These are phyloP conservation scores for Skeletonema tropicum DNA, from an alignment of 108 stramenopile species.

Conservation along the genomic window DNA sequence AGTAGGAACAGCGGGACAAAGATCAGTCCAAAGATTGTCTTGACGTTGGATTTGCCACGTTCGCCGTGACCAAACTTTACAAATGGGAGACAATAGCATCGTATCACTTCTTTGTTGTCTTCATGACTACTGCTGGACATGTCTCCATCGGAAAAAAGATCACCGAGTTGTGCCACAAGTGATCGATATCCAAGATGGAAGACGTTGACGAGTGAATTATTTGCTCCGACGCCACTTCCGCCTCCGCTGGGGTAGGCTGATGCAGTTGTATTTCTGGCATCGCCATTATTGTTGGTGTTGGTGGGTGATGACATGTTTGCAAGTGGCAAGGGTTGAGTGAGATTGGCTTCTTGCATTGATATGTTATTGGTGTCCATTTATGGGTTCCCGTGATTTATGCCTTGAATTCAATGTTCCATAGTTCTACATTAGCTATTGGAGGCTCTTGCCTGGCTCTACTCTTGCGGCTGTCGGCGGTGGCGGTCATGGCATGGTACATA, in stretches of 20 bases:
- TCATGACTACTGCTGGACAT: neutral
- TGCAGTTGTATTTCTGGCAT: neutral
- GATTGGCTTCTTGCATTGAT: slow-evolving; percentile 7
- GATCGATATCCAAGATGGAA: neutral
- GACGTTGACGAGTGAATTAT: neutral
- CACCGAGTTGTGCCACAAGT: neutral
- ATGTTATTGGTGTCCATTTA: too few species aligned
- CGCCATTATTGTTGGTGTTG: too few species aligned
- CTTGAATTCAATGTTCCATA: too few species aligned
- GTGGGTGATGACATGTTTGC: neutral
- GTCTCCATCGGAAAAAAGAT: neutral
- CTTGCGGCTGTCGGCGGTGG: too few species aligned
- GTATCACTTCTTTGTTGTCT: neutral
- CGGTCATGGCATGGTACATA: too few species aligned
- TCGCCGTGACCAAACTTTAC: slow-evolving; percentile 28
- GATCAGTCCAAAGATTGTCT: slow-evolving; percentile 8
- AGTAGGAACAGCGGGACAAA: slow-evolving; percentile 35
- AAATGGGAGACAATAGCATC: slow-evolving; percentile 30
- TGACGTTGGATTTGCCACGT: slow-evolving; percentile 24
- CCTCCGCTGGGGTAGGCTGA: neutral
- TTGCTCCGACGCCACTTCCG: neutral
- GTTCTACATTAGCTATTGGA: too few species aligned
- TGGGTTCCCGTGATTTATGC: too few species aligned
- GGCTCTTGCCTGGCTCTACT: too few species aligned
- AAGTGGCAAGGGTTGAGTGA: neutral